Percentiles rank a stretch among this genome's conserved stretches.
Evolutionary conservation across 208 protist species (phyloP).

Genomic region (Acanthamoeba royreba): DNA sequence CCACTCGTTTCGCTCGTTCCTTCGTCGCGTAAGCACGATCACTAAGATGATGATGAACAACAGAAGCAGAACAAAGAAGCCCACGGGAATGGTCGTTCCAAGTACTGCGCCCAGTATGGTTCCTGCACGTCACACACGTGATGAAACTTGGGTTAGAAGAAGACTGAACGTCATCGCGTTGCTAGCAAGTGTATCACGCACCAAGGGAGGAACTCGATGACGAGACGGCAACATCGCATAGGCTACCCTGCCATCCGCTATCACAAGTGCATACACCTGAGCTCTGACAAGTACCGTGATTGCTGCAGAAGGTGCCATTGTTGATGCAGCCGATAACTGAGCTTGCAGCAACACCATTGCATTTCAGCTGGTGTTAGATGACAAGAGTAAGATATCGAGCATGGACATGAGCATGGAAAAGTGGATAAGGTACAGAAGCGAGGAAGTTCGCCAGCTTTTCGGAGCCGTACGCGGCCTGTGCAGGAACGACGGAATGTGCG

Average conservation of each 20-base stretch:
- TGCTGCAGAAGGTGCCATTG: constrained; percentile 7
- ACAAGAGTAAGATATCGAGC: background rate
- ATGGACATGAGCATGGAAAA: background rate
- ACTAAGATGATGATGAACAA: background rate
- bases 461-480: background rate
- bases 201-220: background rate
- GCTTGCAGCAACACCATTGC: background rate
- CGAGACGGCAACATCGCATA: background rate
- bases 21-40: background rate
- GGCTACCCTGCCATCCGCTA: background rate
- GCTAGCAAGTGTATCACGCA: background rate
- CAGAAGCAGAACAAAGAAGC: background rate
- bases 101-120: background rate
- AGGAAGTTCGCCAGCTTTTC: background rate
- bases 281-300: background rate
- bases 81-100: background rate
- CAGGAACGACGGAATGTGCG: background rate
- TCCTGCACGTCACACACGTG: background rate
- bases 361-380: too few species aligned
- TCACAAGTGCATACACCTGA: background rate
- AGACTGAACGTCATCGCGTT: background rate
- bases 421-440: background rate
- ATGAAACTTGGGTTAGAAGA: background rate
- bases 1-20: background rate
- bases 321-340: background rate